Evolutionary conservation across 2,329 filamentous ascomycete species (phyloP).

Genomic region (Berkeleyomyces rouxiae): DNA sequence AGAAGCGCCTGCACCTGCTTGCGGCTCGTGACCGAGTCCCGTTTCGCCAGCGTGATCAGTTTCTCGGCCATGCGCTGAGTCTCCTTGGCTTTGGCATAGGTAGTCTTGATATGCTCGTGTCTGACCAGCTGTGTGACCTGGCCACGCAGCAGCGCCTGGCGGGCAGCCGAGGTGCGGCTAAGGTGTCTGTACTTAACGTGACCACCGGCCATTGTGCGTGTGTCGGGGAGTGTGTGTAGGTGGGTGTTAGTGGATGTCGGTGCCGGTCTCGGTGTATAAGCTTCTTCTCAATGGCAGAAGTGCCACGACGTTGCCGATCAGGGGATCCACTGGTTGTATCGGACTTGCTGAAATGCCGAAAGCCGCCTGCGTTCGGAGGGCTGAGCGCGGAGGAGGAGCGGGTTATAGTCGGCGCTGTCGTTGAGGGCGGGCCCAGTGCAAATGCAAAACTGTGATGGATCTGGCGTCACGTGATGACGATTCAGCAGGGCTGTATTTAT

Average conservation of each 20-base stretch:
- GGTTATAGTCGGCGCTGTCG: too few relatives aligned
- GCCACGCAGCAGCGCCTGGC: slow-evolving; percentile 85
- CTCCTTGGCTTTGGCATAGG: slow-evolving; percentile 94
- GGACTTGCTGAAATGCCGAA: neutral
- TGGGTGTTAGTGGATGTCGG: neutral
- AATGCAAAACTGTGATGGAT: neutral
- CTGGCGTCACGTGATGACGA: neutral
- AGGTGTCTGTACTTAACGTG: slow-evolving; percentile 78
- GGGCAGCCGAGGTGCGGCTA: slow-evolving; percentile 68
- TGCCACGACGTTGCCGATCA: too few relatives aligned
- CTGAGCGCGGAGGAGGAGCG: neutral
- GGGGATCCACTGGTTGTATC: neutral
- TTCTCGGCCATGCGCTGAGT: slow-evolving; percentile 87
- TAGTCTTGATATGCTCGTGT: slow-evolving; percentile 86
- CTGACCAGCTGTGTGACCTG: slow-evolving; percentile 87
- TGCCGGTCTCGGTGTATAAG: neutral
- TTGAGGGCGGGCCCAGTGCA: too few relatives aligned
- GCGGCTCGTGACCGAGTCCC: slow-evolving; percentile 68
- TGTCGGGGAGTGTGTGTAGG: neutral
- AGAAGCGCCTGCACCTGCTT: slow-evolving; percentile 65
- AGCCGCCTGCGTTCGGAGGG: neutral
- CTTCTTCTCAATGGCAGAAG: neutral
- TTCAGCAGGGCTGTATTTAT: neutral
- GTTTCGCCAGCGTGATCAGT: slow-evolving; percentile 84
- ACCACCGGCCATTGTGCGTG: slow-evolving; percentile 59